Evolutionary conservation across 805 yeast species (phyloP), one percentile per base, ranked within the genome.

Genomic region (Nakazawaea peltata): DNA sequence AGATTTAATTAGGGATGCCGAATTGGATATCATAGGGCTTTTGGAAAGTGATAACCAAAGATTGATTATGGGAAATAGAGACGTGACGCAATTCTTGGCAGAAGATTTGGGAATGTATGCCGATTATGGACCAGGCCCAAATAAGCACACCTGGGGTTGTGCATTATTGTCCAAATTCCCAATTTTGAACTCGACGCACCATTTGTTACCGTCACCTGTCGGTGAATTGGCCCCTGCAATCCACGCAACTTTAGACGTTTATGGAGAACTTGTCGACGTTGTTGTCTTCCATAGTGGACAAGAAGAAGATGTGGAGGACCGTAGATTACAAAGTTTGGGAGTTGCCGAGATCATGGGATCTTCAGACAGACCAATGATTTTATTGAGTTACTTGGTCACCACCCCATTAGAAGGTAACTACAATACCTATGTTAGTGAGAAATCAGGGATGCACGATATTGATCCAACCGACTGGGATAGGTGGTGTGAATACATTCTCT

Each of bases 221-320:
- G 98, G 98, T 13, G 98, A 92, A 64, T 67, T 92, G 36, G 98
- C 98, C 0, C 98, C 98, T 4, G 97, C 97, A 1, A 92, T 92
- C 45, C 95, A 83, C 56, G 98, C 98, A 2, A 90, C 97, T 1
- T 63, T 92, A 42, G 90, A 87, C 46, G 82, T 92, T 25, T 88
- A 87, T 57, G 95, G 96, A 10, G 81, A 78, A 48, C 54, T 67
- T 15, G 83, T 92, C 5, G 98, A 92, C 55, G 84, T 92, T 17
- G 90, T 92, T 39, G 98, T 92, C 17, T 92, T 92, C 82, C 98
- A 92, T 56, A 77, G 92, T 30, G 98, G 98, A 4, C 98, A 92
- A 61, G 97, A 92, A 56, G 97, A 92, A 64, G 98, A 92, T 54
- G 87, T 67, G 3, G 95, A 87, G 54, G 98, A 92, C 58, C 74